Percentiles rank a stretch among this genome's conserved stretches.
phyloP scores from a whole-genome alignment of 164 flowering plant genomes.

The Euptelea pleiosperma region DNA sequence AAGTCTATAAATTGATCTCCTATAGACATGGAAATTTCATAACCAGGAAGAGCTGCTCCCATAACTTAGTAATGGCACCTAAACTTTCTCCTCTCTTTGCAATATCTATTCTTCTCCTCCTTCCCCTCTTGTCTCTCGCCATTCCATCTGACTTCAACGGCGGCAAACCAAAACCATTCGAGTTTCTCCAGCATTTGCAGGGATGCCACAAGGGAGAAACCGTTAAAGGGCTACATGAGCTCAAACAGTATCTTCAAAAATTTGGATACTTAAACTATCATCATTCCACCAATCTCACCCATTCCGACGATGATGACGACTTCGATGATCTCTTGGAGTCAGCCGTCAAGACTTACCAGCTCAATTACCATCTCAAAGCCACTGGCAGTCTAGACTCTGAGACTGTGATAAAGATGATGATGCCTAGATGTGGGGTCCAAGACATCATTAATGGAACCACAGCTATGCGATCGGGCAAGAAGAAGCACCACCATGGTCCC shows the following conservation, averaged over 20 bases:
- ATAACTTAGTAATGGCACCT: too few relatives aligned
- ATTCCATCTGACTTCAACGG: neutral
- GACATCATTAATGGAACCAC: conserved; percentile 26
- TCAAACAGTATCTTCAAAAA: conserved; percentile 23
- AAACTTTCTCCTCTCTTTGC: too few relatives aligned
- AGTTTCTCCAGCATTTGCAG: conserved; percentile 7
- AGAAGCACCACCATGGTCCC: neutral
- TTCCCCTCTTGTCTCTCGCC: neutral
- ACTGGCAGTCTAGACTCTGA: conserved; percentile 25
- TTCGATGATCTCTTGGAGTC: conserved; percentile 28
- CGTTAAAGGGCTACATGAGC: neutral
- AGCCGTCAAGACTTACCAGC: conserved; percentile 14
- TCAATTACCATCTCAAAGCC: conserved; percentile 20
- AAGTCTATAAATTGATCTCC: too few relatives aligned
- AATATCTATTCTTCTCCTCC: neutral
- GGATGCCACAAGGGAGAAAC: conserved; percentile 1
- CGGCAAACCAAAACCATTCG: neutral
- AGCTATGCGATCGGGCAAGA: conserved; percentile 2
- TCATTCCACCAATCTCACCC: too few relatives aligned
- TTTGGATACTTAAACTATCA: conserved; percentile 25
- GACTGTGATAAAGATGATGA: conserved; percentile 20
- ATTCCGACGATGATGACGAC: conserved; percentile 13
- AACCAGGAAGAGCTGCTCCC: too few relatives aligned
- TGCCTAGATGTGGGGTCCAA: conserved; percentile 29
- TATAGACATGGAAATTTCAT: too few relatives aligned